Evolutionary conservation across 768 basidiomycete genomes (phyloP).

Genomic region (Collybia mongolica): DNA sequence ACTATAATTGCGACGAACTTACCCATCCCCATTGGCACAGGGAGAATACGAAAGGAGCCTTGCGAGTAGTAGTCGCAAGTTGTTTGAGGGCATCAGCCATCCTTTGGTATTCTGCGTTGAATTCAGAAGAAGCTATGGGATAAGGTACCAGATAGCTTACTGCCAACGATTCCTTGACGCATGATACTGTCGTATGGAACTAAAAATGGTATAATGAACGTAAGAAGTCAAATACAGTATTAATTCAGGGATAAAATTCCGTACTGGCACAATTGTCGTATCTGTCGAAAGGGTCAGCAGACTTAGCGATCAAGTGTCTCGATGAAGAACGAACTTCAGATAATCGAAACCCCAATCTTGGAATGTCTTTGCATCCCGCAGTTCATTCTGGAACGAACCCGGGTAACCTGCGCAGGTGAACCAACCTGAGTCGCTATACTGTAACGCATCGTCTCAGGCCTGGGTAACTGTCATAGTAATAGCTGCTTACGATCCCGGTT

Average conservation of each 20-base stretch:
- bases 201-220: conserved; percentile 17
- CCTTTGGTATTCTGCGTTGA: conserved; percentile 37
- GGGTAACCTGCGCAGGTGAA: conserved; percentile 66
- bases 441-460: neutral
- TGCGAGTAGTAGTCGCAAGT: conserved; percentile 42
- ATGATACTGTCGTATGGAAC: conserved; percentile 60
- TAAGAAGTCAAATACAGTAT: neutral
- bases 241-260: conserved; percentile 3
- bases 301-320: too few species aligned
- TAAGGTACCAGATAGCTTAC: conserved; percentile 28
- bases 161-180: conserved; percentile 52
- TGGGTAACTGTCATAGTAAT: neutral
- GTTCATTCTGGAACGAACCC: conserved; percentile 60
- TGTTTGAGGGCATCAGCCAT: conserved; percentile 60
- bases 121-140: too few species aligned
- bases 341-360: conserved; percentile 68
- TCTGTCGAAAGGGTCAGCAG: conserved; percentile 11
- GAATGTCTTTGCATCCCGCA: conserved; percentile 54
- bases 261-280: conserved; percentile 59
- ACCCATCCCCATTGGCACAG: conserved; percentile 70
- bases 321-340: conserved; percentile 46
- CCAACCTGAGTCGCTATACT: conserved; percentile 67
- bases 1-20: conserved; percentile 13
- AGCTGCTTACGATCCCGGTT: conserved; percentile 38
- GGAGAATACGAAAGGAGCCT: conserved; percentile 53